Percentiles rank a stretch among this genome's conserved stretches.
Conservation (phyloP, 2,329 filamentous ascomycete species). For the Anthostomella pinea region DNA sequence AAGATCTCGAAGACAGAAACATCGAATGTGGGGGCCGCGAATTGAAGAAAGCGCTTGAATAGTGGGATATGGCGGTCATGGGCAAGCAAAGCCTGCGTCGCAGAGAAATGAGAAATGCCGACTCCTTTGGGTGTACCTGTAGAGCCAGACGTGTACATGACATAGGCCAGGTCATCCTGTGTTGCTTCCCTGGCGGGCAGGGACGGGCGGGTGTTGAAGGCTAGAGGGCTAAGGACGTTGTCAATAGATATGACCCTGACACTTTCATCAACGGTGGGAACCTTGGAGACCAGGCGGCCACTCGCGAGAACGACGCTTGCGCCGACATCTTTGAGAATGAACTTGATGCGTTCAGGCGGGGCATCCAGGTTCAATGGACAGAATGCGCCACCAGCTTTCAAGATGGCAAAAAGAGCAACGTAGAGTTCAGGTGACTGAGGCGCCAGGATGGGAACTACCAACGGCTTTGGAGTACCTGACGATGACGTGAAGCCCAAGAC, state of each 20-base stretch:
- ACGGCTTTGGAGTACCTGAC: constrained; percentile 24
- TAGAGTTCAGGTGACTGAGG: constrained; percentile 78
- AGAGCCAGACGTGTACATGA: constrained; percentile 92
- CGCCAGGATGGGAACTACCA: constrained; percentile 72
- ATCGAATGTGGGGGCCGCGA: constrained; percentile 89
- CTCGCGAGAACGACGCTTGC: constrained; percentile 68
- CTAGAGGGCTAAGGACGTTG: constrained; percentile 6
- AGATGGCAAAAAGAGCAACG: constrained; percentile 69
- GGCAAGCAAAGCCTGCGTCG: constrained; percentile 76
- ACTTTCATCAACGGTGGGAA: constrained; percentile 32
- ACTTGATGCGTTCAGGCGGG: constrained; percentile 71
- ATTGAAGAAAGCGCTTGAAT: constrained; percentile 83
- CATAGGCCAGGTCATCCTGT: constrained; percentile 64
- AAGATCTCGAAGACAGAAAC: constrained; percentile 95
- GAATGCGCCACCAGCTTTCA: constrained; percentile 81
- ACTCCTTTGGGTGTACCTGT: constrained; percentile 90
- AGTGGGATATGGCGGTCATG: constrained; percentile 74
- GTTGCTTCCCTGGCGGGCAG: constrained; percentile 8
- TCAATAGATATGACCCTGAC: constrained; percentile 39
- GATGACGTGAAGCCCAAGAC: constrained; percentile 23
- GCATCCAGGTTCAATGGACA: constrained; percentile 80
- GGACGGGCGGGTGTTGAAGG: background rate
- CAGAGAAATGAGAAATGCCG: constrained; percentile 74
- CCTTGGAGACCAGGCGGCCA: constrained; percentile 39
- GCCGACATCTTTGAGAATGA: constrained; percentile 75